Base-by-base conservation (phyloP, 163 green algal genomes). In the Volvox carteri region DNA sequence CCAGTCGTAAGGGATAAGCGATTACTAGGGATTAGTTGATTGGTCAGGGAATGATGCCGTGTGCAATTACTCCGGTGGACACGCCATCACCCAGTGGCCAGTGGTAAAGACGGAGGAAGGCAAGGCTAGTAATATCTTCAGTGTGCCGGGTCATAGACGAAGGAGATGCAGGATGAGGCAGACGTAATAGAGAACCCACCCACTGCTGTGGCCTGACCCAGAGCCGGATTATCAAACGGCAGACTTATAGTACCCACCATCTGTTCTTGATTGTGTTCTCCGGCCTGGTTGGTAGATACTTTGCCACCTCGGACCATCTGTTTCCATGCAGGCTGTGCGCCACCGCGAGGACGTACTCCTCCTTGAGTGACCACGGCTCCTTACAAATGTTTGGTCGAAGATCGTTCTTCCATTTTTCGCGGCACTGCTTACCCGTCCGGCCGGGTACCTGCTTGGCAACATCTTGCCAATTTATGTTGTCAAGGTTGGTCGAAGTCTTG, bases 191-290 rank as follows among this genome's bases (percentile, higher is more conserved):
- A n/a, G n/a, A n/a, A n/a, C n/a, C n/a, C n/a, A n/a, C n/a, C n/a
- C n/a, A n/a, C n/a, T n/a, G n/a, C n/a, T n/a, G n/a, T n/a, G n/a
- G n/a, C n/a, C n/a, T n/a, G n/a, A n/a, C n/a, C n/a, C n/a, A n/a
- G n/a, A n/a, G n/a, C n/a, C n/a, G n/a, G n/a, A n/a, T n/a, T n/a
- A n/a, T n/a, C n/a, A n/a, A n/a, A n/a, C n/a, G n/a, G n/a, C n/a
- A n/a, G n/a, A n/a, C n/a, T n/a, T n/a, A n/a, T n/a, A n/a, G n/a
- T 46, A 70, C 75, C 8, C 35, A 87, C 81, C 96, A 98, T 91
- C 96, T 94, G 91, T 98, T 98, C 72, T 98, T 98, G 78, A 98
- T 96, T 16, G 93, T 94, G 85, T 98, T 98, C 87, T 98, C 96
- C 39, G 94, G 97, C 50, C 96, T 90, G 6, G 96, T 95, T 2